Base-by-base conservation (phyloP, 2,329 filamentous ascomycete species). In the Calonectria ilicicola region DNA sequence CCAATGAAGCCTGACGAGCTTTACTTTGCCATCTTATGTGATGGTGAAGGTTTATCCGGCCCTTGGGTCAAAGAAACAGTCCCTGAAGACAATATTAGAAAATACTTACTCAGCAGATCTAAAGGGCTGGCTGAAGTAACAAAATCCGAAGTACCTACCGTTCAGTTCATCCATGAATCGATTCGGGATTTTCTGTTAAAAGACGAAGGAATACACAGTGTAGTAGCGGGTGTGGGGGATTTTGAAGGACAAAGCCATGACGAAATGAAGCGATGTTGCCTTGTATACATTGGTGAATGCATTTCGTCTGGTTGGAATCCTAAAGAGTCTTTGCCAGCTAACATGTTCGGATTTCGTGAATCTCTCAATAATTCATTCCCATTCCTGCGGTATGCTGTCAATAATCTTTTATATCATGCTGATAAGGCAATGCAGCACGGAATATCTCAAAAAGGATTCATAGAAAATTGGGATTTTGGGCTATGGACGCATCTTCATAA, bases 131-230 rank as follows among this genome's bases (percentile, higher is more conserved):
- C 62, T 4, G 62, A 51, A 26, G 32, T 35, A 2, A 35, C 32
- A 12, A 35, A 35, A 12, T 35, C 32, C 9, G 10, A 12, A 2
- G 32, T 12, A 12, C 2, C 32, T 8, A 35, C 32, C 10, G 32
- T 66, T 40, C 64, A 66, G 21, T 66, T 66, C 38, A 66, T 66
- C 21, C 62, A 65, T 38, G 62, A 65, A 29, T 65, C 62, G 1
- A 46, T 65, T 17, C 44, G 29, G 12, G 62, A 65, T 19, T 65
- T 65, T 32, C 42, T 65, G 9, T 10, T 65, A 8, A 65, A 53
- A 5, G 49, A n/a, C 12, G 26, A 32, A 19, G 49, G 49, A n/a
- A 19, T 53, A 7, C 49, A 15, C 49, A 32, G 2, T 3, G 8
- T 53, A 29, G 27, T 15, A 3, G 2, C 26, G 2, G 27, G 19